Conservation (phyloP, 2,329 filamentous ascomycete species). For the Penicillium sp. region DNA sequence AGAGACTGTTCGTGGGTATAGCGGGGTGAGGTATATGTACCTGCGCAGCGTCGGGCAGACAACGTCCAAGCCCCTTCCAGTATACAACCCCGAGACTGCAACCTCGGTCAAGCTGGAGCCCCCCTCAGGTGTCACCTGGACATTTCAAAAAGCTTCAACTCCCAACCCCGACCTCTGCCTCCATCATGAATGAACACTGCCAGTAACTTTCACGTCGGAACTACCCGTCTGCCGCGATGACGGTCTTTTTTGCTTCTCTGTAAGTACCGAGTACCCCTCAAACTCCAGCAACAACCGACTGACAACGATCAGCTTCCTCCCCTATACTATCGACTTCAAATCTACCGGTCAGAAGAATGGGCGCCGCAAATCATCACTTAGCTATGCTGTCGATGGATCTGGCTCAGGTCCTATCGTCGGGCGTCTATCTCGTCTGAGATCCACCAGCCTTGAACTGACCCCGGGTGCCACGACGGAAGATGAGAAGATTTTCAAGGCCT, state of each 20-base stretch:
- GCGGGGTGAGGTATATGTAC: slow-evolving; percentile 5
- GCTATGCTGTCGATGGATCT: slow-evolving; percentile 23
- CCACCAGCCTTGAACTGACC: slow-evolving; percentile 29
- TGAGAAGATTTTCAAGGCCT: slow-evolving; percentile 40
- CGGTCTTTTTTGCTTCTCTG: slow-evolving; percentile 37
- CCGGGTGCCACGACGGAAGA: slow-evolving; percentile 41
- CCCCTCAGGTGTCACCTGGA: slow-evolving; percentile 2
- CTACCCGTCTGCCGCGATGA: slow-evolving; percentile 23
- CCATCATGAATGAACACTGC: background rate
- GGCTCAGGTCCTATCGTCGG: slow-evolving; percentile 22
- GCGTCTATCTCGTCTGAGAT: slow-evolving; percentile 19
- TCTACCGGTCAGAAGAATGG: slow-evolving; percentile 20
- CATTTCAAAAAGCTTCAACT: background rate
- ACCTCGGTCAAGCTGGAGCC: background rate
- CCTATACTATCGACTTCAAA: slow-evolving; percentile 39
- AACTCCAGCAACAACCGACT: background rate
- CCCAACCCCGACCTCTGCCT: background rate
- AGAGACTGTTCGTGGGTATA: slow-evolving; percentile 5
- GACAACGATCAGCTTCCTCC: slow-evolving; percentile 30
- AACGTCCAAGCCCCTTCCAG: background rate
- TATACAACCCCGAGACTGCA: slow-evolving; percentile 1
- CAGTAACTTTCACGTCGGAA: background rate
- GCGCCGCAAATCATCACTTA: slow-evolving; percentile 25
- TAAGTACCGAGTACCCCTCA: slow-evolving; percentile 17
- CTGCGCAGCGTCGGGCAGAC: slow-evolving; percentile 7